Percentiles rank a stretch among this genome's conserved stretches.
These are phyloP conservation scores for Phytomonas sp. DNA, from an alignment of 208 protist genomes.

Conservation along the genomic window DNA sequence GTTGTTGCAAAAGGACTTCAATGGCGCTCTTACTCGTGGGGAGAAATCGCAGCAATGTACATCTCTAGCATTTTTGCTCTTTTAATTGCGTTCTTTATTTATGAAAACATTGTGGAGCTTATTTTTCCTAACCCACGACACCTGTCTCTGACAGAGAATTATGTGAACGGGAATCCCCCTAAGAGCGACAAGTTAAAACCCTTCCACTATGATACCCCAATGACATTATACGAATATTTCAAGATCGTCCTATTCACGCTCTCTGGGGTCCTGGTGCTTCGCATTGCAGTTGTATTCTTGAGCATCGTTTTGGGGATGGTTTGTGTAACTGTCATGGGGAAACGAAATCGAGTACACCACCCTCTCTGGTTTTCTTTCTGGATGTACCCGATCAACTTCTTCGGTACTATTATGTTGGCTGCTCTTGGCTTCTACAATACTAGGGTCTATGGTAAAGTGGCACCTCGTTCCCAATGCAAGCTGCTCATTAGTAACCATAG, in stretches of 20 bases:
- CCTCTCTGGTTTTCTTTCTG: conserved; percentile 46
- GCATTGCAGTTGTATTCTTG: conserved; percentile 21
- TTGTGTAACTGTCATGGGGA: conserved; percentile 23
- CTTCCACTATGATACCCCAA: conserved; percentile 70
- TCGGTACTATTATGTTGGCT: conserved; percentile 20
- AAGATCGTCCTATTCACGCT: conserved; percentile 63
- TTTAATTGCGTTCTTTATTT: conserved; percentile 16
- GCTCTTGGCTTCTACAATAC: conserved; percentile 56
- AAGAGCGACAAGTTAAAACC: conserved; percentile 47
- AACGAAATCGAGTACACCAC: conserved; percentile 28
- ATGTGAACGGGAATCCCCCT: conserved; percentile 40
- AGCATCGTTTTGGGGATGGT: conserved; percentile 32
- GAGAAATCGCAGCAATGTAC: not conserved
- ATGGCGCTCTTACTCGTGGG: not conserved
- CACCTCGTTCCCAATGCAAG: conserved; percentile 44
- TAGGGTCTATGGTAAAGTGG: conserved; percentile 46
- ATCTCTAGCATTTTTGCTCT: not conserved
- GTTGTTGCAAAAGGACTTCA: not conserved
- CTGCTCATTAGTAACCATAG: conserved; percentile 76
- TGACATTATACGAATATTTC: conserved; percentile 49
- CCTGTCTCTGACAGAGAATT: conserved; percentile 49
- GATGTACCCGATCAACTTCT: conserved; percentile 21
- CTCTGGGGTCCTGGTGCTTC: conserved; percentile 58
- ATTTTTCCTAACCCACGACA: conserved; percentile 24
- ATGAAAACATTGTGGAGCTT: conserved; percentile 36